phyloP scores from a whole-genome alignment of 345 rosid species.

The Heritiera littoralis region DNA sequence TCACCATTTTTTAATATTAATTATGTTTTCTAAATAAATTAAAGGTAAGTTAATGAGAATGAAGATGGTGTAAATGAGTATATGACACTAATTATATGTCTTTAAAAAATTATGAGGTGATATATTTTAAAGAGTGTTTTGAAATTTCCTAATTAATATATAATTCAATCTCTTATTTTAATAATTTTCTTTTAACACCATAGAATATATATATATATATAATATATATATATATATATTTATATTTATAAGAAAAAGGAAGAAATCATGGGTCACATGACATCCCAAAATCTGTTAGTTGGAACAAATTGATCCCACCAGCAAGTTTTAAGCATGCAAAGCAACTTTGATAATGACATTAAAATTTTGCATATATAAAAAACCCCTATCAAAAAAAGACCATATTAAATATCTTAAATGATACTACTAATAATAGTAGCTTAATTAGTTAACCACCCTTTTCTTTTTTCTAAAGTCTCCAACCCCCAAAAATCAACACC shows the following conservation, averaged over 20 bases:
- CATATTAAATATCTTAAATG: background rate
- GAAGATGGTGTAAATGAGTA: too few relatives aligned
- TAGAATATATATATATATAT: background rate
- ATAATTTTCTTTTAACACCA: too few relatives aligned
- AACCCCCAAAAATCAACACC: background rate
- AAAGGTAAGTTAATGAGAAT: too few relatives aligned
- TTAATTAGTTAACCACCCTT: too few relatives aligned
- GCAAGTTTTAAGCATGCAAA: constrained; percentile 14
- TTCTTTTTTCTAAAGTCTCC: constrained; percentile 14
- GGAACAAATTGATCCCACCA: constrained; percentile 14
- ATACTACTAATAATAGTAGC: too few relatives aligned
- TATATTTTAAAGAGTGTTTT: too few relatives aligned
- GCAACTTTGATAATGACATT: background rate
- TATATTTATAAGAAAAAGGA: background rate
- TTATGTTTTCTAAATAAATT: too few relatives aligned
- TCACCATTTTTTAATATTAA: too few relatives aligned
- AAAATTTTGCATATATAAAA: background rate
- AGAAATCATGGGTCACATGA: constrained; percentile 2
- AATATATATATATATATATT: background rate
- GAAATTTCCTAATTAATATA: too few relatives aligned
- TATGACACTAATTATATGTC: too few relatives aligned
- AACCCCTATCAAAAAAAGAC: background rate
- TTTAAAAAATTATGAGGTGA: too few relatives aligned
- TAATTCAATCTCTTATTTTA: background rate
- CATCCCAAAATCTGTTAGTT: constrained; percentile 22